Base-by-base conservation (phyloP, 176 grass and related monocot genomes). In the Paspalum vaginatum region DNA sequence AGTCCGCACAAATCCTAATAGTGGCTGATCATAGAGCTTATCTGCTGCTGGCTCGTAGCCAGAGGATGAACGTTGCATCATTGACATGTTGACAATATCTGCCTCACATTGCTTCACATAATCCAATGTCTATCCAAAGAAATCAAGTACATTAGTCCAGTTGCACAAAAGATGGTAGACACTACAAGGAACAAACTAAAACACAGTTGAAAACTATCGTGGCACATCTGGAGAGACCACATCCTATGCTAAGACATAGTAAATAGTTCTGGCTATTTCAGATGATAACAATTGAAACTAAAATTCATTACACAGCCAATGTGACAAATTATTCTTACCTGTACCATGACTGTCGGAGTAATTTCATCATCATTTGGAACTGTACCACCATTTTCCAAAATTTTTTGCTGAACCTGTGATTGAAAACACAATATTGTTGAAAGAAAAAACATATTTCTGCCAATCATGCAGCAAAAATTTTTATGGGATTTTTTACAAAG, bases 51-150 rank as follows among this genome's bases (percentile, higher is more conserved):
- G 95, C 68, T 98, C 89, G 39, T 87, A 86, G 16, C 85, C 79
- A 60, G 90, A 64, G 39, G 95, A 87, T 68, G 95, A 81, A 18
- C 86, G 85, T 79, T 89, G 87, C 38, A 94, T 89, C 70, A 92
- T 80, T 32, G 89, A 85, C 89, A 92, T 91, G 75, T 90, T 85
- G 70, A 91, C 92, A 54, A 89, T 83, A 87, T 98, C 95, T 49
- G 90, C 65, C 77, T 98, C 92, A 1, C 95, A 93, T 79, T 93
- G 93, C 81, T 98, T 95, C 66, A 98, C 88, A 54, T 88, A 95
- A 61, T 92, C 88, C 79, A 98, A 48, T 0, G 81, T 91, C 90
- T 95, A 79, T 39, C 20, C 42, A 74, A 85, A 27, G 18, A 58
- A 79, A 77, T 58, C 67, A 25, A 87, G 25, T 54, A 61, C 20